Evolutionary conservation across 2,329 filamentous ascomycete genomes (phyloP), one percentile per base, ranked within the genome.

Genomic region (Neospermospora avenae): DNA sequence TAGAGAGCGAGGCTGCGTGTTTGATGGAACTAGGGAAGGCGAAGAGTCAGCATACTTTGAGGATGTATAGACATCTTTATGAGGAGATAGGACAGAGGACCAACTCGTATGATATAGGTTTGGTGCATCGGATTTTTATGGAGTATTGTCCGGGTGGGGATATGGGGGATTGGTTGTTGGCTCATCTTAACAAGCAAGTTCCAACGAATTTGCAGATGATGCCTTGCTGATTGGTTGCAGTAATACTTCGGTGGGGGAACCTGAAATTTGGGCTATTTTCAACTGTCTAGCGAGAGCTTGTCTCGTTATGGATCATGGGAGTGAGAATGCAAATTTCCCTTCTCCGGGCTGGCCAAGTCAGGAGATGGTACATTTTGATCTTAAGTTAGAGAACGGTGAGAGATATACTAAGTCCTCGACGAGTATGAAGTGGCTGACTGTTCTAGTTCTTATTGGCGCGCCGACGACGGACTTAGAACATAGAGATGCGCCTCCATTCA

Each of bases 131-230:
- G 13, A 60, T 65, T 20, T 65, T 62, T 18, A 34, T 63, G 4
- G 63, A 65, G 45, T 65, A 39, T 37, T 65, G 57, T 22, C 45
- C 55, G 8, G 46, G 35, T 2, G 63, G 63, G 3, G 60, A 63
- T 53, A 11, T 59, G 16, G 11, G n/a, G n/a, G 4, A n/a, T 0
- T 52, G 42, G 25, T 16, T 60, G 11, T 20, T 11, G 14, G 16
- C 39, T 2, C 39, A 48, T 20, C n/a, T 48, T 8, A 6, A 28
- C 3, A 34, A 25, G 60, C 58, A n/a, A 45, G 46, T 58, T 2
- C 1, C 2, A 39, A n/a, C 6, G 18, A 7, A 20, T 49, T 25
- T 4, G 13, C 18, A 28, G 4, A 5, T 25, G 13, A 6, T 24
- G 18, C 31, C 18, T 10, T 34, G 28, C 44, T 56, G 24, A 60